Evolutionary conservation across 139 green algal species (phyloP).

Genomic region (Gonium pectorale): DNA sequence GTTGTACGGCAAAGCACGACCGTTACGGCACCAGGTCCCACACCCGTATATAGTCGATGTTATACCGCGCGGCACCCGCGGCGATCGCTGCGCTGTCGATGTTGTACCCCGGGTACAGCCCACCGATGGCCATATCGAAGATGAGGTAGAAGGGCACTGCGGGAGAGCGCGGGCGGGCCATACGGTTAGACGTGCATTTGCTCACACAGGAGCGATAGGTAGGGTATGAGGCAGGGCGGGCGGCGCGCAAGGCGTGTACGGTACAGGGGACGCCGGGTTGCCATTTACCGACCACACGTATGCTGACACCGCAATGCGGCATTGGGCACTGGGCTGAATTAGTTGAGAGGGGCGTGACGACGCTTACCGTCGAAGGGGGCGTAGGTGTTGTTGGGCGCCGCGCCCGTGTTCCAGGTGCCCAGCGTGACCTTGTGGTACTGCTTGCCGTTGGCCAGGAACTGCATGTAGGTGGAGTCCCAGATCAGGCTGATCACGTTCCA

Average conservation of each 20-base stretch:
- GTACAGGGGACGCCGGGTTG: no score
- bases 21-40: not conserved
- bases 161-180: no score
- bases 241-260: no score
- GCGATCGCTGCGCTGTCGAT: not conserved
- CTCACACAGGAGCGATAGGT: no score
- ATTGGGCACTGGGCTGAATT: no score
- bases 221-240: no score
- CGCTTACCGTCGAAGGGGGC: not conserved
- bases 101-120: conserved; percentile 12
- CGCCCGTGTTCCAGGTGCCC: not conserved
- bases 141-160: conserved; percentile 16
- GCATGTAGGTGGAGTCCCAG: conserved; percentile 19
- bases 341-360: no score
- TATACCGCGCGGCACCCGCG: not conserved
- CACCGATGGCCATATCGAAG: not conserved
- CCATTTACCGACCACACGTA: no score
- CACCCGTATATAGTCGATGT: not conserved
- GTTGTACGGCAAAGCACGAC: no score
- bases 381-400: not conserved
- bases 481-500: not conserved
- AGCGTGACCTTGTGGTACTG: not conserved
- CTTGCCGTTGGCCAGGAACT: not conserved
- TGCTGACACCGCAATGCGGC: no score
- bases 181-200: no score